Percentiles rank a stretch among this genome's conserved stretches.
Evolutionary conservation across 495 filamentous ascomycete species (phyloP).

Genomic region (Cercophora scortea): DNA sequence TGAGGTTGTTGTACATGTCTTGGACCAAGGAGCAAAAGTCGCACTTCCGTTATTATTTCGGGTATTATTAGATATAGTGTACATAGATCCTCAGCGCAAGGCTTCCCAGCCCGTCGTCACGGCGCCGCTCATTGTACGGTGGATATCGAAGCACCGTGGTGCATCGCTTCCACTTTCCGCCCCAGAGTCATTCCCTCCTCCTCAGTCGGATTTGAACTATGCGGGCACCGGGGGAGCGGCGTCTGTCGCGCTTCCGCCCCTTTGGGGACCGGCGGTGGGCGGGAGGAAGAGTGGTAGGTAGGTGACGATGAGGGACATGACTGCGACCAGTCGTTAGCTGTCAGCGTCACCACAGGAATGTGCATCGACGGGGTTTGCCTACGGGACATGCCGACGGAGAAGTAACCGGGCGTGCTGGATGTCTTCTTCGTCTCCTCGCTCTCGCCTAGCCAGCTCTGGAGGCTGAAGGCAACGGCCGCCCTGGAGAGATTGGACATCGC

Average conservation of each 20-base stretch:
- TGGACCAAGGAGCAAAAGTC: too few relatives aligned
- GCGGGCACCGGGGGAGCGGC: slow-evolving; percentile 35
- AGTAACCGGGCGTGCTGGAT: slow-evolving; percentile 66
- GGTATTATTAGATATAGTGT: too few relatives aligned
- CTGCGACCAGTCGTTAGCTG: slow-evolving; percentile 29
- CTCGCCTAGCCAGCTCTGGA: slow-evolving; percentile 83
- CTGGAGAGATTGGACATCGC: slow-evolving; percentile 29
- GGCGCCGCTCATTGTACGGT: too few relatives aligned
- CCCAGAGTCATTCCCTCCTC: too few relatives aligned
- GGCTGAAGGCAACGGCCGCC: slow-evolving; percentile 73
- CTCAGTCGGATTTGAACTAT: not conserved
- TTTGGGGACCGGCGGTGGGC: slow-evolving; percentile 28
- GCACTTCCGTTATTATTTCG: too few relatives aligned
- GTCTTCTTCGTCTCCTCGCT: slow-evolving; percentile 64
- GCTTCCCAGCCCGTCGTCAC: too few relatives aligned
- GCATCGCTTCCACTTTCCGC: too few relatives aligned
- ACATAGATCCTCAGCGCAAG: too few relatives aligned
- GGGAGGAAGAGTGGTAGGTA: slow-evolving; percentile 85
- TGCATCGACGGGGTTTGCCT: slow-evolving; percentile 24
- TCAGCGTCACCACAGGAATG: not conserved
- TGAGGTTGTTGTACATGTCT: too few relatives aligned
- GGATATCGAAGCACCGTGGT: too few relatives aligned
- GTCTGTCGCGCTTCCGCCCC: slow-evolving; percentile 26
- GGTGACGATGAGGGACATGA: slow-evolving; percentile 71
- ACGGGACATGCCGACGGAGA: slow-evolving; percentile 82